A percentile compares a stretch with the other conserved stretches of the same genome.
Evolutionary conservation across 352 stramenopile genomes (phyloP).

Genomic region (Globisporangium spiculum): DNA sequence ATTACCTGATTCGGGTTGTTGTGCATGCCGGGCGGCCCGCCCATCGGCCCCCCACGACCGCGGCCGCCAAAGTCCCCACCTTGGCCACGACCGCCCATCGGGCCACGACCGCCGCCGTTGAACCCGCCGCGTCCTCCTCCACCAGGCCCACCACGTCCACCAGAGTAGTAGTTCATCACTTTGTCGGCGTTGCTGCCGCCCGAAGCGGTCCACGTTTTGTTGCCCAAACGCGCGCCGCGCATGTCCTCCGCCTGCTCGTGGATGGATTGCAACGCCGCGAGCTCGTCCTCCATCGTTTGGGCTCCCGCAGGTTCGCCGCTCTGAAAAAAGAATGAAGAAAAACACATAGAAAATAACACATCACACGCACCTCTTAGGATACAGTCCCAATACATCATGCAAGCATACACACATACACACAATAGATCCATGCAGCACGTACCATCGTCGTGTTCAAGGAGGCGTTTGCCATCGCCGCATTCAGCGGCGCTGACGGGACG

Average conservation of each 20-base stretch:
- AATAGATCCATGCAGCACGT: slow-evolving; percentile 6
- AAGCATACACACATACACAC: slow-evolving; percentile 12
- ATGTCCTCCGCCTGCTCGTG: slow-evolving; percentile 84
- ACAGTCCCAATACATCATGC: slow-evolving; percentile 10
- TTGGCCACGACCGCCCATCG: slow-evolving; percentile 36
- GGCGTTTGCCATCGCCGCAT: slow-evolving; percentile 10
- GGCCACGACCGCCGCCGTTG: slow-evolving; percentile 30
- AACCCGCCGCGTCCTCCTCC: slow-evolving; percentile 28
- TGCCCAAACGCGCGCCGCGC: slow-evolving; percentile 66
- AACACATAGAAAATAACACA: slow-evolving; percentile 3
- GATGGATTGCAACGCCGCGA: slow-evolving; percentile 80
- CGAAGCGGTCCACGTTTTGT: slow-evolving; percentile 83
- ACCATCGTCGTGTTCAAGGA: slow-evolving; percentile 18
- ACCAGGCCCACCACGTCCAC: slow-evolving; percentile 31
- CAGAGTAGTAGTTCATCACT: slow-evolving; percentile 75
- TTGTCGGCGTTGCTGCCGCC: slow-evolving; percentile 75
- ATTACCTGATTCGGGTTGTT: slow-evolving; percentile 23
- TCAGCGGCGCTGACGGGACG: slow-evolving; percentile 37
- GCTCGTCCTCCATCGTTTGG: slow-evolving; percentile 82
- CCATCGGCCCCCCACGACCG: slow-evolving; percentile 38
- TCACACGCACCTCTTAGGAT: slow-evolving; percentile 4
- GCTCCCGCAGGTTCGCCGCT: slow-evolving; percentile 31
- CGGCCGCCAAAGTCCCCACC: slow-evolving; percentile 39
- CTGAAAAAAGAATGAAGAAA: slow-evolving; percentile 4
- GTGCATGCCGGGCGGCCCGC: slow-evolving; percentile 19